Evolutionary conservation across 495 filamentous ascomycete species (phyloP).

Genomic region (Aspergillus avenaceus): DNA sequence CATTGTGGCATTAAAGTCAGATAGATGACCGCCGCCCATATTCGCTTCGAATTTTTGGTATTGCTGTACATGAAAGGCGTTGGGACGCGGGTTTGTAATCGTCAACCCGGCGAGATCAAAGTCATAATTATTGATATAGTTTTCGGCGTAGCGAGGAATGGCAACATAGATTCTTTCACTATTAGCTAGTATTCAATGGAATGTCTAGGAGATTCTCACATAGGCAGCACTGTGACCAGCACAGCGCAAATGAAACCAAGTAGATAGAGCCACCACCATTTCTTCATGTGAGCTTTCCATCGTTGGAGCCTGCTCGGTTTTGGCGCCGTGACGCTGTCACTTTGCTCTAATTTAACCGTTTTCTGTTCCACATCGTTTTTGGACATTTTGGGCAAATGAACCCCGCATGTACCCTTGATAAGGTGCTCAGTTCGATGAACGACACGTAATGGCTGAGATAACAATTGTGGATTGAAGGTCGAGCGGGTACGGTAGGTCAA

Average conservation of each 20-base stretch:
- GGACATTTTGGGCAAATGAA: constrained; percentile 12
- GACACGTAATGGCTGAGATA: background rate
- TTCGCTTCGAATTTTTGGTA: constrained; percentile 15
- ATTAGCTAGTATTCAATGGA: background rate
- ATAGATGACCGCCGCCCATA: constrained; percentile 23
- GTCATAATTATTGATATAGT: constrained; percentile 26
- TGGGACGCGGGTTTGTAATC: constrained; percentile 22
- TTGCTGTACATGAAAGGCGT: constrained; percentile 21
- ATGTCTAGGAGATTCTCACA: constrained; percentile 19
- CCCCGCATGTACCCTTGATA: background rate
- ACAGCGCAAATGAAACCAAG: constrained; percentile 18
- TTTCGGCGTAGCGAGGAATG: constrained; percentile 24
- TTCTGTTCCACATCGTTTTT: constrained; percentile 18
- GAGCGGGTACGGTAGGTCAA: too few species aligned
- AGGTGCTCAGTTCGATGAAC: background rate
- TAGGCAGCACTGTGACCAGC: constrained; percentile 20
- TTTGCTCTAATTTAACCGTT: constrained; percentile 11
- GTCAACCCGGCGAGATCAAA: constrained; percentile 19
- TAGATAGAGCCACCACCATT: constrained; percentile 29
- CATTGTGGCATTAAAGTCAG: constrained; percentile 24
- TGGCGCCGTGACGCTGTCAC: background rate
- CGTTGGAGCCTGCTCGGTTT: constrained; percentile 22
- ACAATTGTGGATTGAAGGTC: too few species aligned
- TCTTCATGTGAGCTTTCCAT: constrained; percentile 26
- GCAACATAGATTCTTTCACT: constrained; percentile 24